Percentiles rank a stretch among this genome's conserved stretches.
Evolutionary conservation across 2,329 filamentous ascomycete species (phyloP).

Genomic region (Bipolaris sorokiniana): DNA sequence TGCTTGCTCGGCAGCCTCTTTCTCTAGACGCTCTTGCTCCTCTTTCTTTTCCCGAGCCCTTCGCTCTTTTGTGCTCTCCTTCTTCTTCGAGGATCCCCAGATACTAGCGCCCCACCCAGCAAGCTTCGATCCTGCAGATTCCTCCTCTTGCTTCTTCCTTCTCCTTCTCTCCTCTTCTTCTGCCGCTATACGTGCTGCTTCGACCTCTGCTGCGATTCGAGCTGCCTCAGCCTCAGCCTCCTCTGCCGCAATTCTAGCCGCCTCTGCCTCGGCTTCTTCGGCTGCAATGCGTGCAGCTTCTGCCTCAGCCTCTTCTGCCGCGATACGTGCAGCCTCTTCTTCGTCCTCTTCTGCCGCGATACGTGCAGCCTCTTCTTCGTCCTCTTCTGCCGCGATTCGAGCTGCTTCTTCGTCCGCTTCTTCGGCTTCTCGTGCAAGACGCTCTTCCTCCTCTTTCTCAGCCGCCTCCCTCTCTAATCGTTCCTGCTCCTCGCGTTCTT

Average conservation of each 20-base stretch:
- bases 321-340: slow-evolving; percentile 31
- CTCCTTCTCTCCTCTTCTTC: slow-evolving; percentile 29
- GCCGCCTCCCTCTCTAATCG: slow-evolving; percentile 48
- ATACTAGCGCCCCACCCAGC: slow-evolving; percentile 35
- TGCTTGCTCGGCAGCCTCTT: slow-evolving; percentile 22
- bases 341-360: slow-evolving; percentile 21
- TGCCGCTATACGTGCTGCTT: slow-evolving; percentile 18
- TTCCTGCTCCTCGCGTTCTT: slow-evolving; percentile 36
- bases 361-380: no score
- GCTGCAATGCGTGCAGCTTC: slow-evolving; percentile 23
- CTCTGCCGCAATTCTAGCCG: slow-evolving; percentile 24
- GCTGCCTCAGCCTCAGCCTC: slow-evolving; percentile 22
- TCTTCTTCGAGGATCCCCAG: slow-evolving; percentile 48
- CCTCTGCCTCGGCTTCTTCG: slow-evolving; percentile 14
- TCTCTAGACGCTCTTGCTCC: slow-evolving; percentile 32
- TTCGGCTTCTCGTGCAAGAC: slow-evolving; percentile 33
- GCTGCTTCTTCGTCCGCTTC: slow-evolving; percentile 41
- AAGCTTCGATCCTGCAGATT: slow-evolving; percentile 38
- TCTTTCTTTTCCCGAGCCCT: slow-evolving; percentile 45
- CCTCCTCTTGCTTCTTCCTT: slow-evolving; percentile 32
- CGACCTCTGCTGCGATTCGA: slow-evolving; percentile 24
- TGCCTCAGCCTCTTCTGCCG: slow-evolving; percentile 29
- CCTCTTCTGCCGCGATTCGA: slow-evolving; percentile 25
- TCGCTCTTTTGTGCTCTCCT: slow-evolving; percentile 41
- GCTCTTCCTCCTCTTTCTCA: slow-evolving; percentile 47